A percentile compares a stretch with the other conserved stretches of the same genome.
Evolutionary conservation across 2,329 filamentous ascomycete genomes (phyloP).

Genomic region (Raffaelea arxii): DNA sequence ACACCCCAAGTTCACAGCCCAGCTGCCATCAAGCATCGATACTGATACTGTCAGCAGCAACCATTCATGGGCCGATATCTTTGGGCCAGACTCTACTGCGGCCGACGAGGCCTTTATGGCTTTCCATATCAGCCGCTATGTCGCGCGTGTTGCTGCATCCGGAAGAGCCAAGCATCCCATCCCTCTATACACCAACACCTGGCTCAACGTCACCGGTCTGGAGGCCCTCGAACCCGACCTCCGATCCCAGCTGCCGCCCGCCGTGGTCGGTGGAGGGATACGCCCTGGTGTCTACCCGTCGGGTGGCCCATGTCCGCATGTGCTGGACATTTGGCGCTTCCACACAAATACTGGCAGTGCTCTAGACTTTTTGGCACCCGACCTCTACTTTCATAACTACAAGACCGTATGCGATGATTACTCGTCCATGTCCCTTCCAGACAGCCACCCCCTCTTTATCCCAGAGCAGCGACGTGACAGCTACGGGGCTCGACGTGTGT

Average conservation of each 20-base stretch:
- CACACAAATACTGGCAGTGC: conserved; percentile 32
- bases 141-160: conserved; percentile 23
- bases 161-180: conserved; percentile 23
- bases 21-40: background rate
- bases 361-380: conserved; percentile 36
- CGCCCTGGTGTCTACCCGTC: conserved; percentile 34
- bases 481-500: conserved; percentile 30
- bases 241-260: background rate
- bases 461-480: conserved; percentile 42
- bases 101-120: conserved; percentile 29
- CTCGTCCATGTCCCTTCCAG: conserved; percentile 11
- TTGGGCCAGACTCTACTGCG: conserved; percentile 19
- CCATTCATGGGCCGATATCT: conserved; percentile 18
- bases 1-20: background rate
- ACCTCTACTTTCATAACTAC: conserved; percentile 32
- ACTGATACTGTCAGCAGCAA: no score
- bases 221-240: conserved; percentile 8
- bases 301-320: conserved; percentile 30
- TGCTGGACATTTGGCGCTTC: conserved; percentile 33
- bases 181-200: conserved; percentile 25
- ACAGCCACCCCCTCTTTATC: conserved; percentile 35
- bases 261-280: conserved; percentile 3
- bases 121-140: conserved; percentile 21
- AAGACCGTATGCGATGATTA: conserved; percentile 8
- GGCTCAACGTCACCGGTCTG: conserved; percentile 21